Evolutionary conservation across 495 filamentous ascomycete species (phyloP), one percentile per base, ranked within the genome.

Genomic region (Penicillium bovifimosum): DNA sequence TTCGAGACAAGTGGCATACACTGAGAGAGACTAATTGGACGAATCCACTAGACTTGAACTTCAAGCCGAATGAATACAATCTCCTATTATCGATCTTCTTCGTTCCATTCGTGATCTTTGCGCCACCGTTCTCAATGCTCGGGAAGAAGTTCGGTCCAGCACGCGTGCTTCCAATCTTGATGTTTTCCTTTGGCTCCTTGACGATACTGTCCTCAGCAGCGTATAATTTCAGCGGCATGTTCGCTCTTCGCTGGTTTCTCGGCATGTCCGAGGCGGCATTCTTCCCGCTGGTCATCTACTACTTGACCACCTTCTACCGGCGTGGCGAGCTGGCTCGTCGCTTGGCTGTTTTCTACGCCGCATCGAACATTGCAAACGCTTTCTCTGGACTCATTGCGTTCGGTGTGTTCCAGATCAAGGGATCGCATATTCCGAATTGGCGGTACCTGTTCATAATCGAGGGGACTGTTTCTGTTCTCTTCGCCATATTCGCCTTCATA

Each of bases 371-470:
- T 41, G 87, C 86, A 24, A 82, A 79, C 39, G 88, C 86, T 18
- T 90, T 90, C 60, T 79, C 80, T 2, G 87, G 87, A 6, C 72
- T 91, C 1, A 74, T 92, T 16, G 82, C 87, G 0, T 90, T 86
- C 47, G 87, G 85, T 0, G 82, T 88, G 3, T 89, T 91, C 65
- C 87, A 84, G 47, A 90, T 90, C 60, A 51, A 84, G 16, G 68
- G 79, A 47, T 68, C 74, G 26, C 50, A 62, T 20, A 58, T 87
- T 28, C 53, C 71, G 2, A 69, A 75, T 16, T 92, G 88, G 88
- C 75, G 83, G 3, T 90, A 88, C 63, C 79, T 91, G 7, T 92
- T 92, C 63, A 68, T 91, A 43, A 83, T 91, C 31, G 87, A 92
- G 54, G 88, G 88, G 3, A 52, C 68, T 7, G 74, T 74, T 53